A percentile compares a stretch with the other conserved stretches of the same genome.
Conservation (phyloP, 345 rosid genomes). For the Cardiospermum halicacabum region DNA sequence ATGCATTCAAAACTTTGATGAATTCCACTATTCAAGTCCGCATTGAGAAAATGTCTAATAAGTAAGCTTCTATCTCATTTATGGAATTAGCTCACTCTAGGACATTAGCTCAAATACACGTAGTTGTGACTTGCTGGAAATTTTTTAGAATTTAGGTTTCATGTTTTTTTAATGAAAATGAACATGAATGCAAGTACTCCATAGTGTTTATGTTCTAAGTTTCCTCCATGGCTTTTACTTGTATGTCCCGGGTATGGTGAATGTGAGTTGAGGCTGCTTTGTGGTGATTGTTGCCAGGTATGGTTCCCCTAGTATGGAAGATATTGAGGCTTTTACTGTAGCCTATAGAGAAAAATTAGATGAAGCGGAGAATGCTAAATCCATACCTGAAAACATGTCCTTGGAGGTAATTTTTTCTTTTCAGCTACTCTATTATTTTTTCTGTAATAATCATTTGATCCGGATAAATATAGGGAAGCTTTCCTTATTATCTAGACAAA, state of each 20-base stretch:
- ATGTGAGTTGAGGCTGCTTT: conserved; percentile 15
- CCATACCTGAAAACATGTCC: conserved; percentile 53
- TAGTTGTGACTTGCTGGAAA: conserved; percentile 2
- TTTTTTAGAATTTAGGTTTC: neutral
- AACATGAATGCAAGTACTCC: neutral
- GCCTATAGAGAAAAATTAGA: conserved; percentile 55
- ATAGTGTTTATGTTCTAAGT: neutral
- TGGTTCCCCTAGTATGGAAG: conserved; percentile 79
- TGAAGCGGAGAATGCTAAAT: conserved; percentile 65
- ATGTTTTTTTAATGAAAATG: neutral
- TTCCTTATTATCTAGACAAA: conserved; percentile 10
- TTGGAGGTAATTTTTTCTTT: conserved; percentile 51
- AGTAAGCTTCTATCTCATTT: conserved; percentile 29
- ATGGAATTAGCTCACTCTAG: neutral
- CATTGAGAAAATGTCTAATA: conserved; percentile 72
- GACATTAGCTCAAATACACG: neutral
- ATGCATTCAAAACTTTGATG: conserved; percentile 68
- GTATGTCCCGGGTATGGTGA: neutral
- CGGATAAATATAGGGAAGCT: neutral
- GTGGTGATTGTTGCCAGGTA: conserved; percentile 29
- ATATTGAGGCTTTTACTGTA: conserved; percentile 65
- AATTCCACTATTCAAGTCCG: conserved; percentile 73
- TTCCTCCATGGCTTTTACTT: neutral
- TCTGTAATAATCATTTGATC: neutral
- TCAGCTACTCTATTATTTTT: neutral